Evolutionary conservation across 1,284 basidiomycete genomes (phyloP).

Genomic region (Rhodotorula mucilaginosa): DNA sequence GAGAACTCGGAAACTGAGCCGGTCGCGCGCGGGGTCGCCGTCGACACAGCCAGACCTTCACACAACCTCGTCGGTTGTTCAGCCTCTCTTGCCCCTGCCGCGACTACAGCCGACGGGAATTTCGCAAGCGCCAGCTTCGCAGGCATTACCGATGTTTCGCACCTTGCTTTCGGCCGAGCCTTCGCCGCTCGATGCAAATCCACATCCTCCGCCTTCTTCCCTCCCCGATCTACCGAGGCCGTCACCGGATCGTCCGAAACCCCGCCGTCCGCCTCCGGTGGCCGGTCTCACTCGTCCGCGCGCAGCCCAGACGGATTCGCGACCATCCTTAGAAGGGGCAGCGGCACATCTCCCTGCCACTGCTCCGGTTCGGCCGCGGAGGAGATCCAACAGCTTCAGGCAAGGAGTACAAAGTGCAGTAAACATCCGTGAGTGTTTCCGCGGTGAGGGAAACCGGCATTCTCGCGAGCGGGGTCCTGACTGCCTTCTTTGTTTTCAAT

Average conservation of each 20-base stretch:
- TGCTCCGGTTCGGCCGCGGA: background rate
- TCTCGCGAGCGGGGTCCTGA: background rate
- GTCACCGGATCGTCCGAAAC: background rate
- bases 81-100: background rate
- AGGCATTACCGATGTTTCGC: background rate
- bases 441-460: too few species aligned
- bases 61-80: background rate
- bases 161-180: background rate
- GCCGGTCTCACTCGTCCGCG: background rate
- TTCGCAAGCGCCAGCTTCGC: background rate
- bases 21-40: background rate
- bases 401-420: constrained; percentile 22
- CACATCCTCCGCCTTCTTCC: background rate
- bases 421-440: constrained; percentile 17
- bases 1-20: constrained; percentile 14
- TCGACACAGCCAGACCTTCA: background rate
- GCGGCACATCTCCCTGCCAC: background rate
- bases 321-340: background rate
- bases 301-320: background rate
- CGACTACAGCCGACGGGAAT: background rate
- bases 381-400: constrained; percentile 25
- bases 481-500: background rate
- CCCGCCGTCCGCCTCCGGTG: background rate
- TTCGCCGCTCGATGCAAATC: background rate
- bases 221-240: background rate